Evolutionary conservation across 345 rosid species (phyloP).

Genomic region (Diplotaxis tenuifolia): DNA sequence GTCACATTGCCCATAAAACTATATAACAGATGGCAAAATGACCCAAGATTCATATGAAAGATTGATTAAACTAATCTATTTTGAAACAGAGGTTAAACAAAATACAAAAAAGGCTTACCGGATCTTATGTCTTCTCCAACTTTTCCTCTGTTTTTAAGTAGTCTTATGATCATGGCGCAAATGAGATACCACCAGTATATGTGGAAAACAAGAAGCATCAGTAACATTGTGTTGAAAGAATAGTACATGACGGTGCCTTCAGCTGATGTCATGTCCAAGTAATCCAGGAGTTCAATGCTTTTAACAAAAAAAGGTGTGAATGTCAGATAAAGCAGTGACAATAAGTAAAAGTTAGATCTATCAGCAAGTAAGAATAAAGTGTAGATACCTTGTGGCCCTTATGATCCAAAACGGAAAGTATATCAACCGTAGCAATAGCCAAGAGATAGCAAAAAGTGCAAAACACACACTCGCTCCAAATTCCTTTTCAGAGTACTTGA

Average conservation of each 20-base stretch:
- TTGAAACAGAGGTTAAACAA: neutral
- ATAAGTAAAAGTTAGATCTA: neutral
- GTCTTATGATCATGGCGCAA: slow-evolving; percentile 76
- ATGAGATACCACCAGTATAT: slow-evolving; percentile 97
- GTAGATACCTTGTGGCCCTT: slow-evolving; percentile 59
- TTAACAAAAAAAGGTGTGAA: slow-evolving; percentile 24
- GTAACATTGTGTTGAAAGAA: slow-evolving; percentile 77
- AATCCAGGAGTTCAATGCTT: slow-evolving; percentile 50
- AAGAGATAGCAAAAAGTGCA: slow-evolving; percentile 88
- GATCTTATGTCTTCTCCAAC: slow-evolving; percentile 98
- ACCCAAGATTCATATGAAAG: neutral
- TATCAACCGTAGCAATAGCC: slow-evolving; percentile 80
- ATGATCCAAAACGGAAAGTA: slow-evolving; percentile 96
- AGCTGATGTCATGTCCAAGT: slow-evolving; percentile 51
- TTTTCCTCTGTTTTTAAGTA: slow-evolving; percentile 79
- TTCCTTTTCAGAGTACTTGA: slow-evolving; percentile 80
- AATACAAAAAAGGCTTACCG: slow-evolving; percentile 43
- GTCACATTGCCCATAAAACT: neutral
- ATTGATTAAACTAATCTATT: neutral
- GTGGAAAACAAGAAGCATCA: slow-evolving; percentile 86
- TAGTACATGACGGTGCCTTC: slow-evolving; percentile 53
- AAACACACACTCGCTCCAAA: slow-evolving; percentile 86
- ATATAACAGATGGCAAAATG: neutral
- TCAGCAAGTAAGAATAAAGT: neutral
- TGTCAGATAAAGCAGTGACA: slow-evolving; percentile 6